Evolutionary conservation across 1,139 yeast species (phyloP).

Genomic region (Yamadazyma oceani): DNA sequence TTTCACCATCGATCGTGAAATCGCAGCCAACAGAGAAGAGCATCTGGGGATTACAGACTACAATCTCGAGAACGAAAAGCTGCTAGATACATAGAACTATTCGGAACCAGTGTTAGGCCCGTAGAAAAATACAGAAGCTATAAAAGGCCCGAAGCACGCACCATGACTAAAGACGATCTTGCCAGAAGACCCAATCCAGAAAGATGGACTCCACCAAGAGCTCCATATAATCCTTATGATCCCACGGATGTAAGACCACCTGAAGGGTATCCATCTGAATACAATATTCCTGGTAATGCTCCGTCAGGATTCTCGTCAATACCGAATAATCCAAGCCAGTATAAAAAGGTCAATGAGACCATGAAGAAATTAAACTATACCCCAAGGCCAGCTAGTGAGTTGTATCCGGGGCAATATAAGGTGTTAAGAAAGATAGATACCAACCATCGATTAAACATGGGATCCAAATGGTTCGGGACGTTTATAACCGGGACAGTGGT

Average conservation of each 20-base stretch:
- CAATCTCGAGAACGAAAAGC: too few species aligned
- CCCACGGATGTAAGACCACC: constrained; percentile 76
- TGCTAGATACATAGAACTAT: too few species aligned
- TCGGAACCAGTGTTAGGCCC: too few species aligned
- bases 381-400: constrained; percentile 72
- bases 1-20: too few species aligned
- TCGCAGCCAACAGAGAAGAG: not conserved
- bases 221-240: constrained; percentile 85
- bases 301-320: constrained; percentile 59
- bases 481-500: constrained; percentile 46
- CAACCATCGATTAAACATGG: constrained; percentile 54
- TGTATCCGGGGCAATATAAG: constrained; percentile 79
- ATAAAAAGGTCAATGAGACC: constrained; percentile 67
- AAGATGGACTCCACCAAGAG: constrained; percentile 81
- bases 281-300: constrained; percentile 52
- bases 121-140: too few species aligned
- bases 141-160: too few species aligned
- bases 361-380: constrained; percentile 74
- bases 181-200: constrained; percentile 72
- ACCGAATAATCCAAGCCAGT: constrained; percentile 69
- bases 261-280: constrained; percentile 84
- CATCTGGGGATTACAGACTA: too few species aligned
- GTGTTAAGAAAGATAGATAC: constrained; percentile 63
- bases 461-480: constrained; percentile 53
- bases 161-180: constrained; percentile 10